Evolutionary conservation across 495 filamentous ascomycete species (phyloP).

Genomic region (Oleoguttula mirabilis): DNA sequence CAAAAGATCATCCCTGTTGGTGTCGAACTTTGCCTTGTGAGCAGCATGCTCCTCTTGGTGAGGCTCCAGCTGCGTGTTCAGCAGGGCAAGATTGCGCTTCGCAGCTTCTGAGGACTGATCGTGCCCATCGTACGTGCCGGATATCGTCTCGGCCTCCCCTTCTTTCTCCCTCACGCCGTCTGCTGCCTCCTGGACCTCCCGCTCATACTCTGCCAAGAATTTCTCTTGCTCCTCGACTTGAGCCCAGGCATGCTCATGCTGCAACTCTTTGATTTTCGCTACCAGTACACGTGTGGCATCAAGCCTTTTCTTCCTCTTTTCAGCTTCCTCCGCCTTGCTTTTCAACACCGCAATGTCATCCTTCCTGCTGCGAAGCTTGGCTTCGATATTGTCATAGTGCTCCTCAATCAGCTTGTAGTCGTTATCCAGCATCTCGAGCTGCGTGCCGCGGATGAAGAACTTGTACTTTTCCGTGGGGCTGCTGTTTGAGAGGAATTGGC

Average conservation of each 20-base stretch:
- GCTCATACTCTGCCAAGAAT: conserved; percentile 35
- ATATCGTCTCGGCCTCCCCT: conserved; percentile 31
- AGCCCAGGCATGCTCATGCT: conserved; percentile 29
- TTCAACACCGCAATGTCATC: conserved; percentile 40
- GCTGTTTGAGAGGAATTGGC: conserved; percentile 82
- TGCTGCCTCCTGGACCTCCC: conserved; percentile 31
- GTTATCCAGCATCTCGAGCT: conserved; percentile 80
- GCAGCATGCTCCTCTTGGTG: conserved; percentile 29
- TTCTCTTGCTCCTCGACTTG: conserved; percentile 33
- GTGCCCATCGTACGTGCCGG: conserved; percentile 30
- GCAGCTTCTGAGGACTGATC: conserved; percentile 29
- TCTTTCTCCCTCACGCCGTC: conserved; percentile 36
- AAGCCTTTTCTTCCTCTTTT: conserved; percentile 38
- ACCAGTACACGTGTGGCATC: conserved; percentile 28
- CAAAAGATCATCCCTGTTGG: conserved; percentile 14
- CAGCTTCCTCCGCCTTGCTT: conserved; percentile 28
- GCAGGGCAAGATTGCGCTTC: conserved; percentile 26
- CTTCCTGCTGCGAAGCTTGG: conserved; percentile 38
- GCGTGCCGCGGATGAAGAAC: conserved; percentile 91
- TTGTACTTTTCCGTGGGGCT: conserved; percentile 79
- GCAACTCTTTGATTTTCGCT: conserved; percentile 14
- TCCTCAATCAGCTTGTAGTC: conserved; percentile 76
- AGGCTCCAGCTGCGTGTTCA: conserved; percentile 30
- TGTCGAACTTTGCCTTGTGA: conserved; percentile 30
- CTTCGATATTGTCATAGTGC: conserved; percentile 54